These are phyloP conservation scores for Podospora pseudocomata DNA, from an alignment of 495 filamentous ascomycete genomes.

Conservation along the genomic window DNA sequence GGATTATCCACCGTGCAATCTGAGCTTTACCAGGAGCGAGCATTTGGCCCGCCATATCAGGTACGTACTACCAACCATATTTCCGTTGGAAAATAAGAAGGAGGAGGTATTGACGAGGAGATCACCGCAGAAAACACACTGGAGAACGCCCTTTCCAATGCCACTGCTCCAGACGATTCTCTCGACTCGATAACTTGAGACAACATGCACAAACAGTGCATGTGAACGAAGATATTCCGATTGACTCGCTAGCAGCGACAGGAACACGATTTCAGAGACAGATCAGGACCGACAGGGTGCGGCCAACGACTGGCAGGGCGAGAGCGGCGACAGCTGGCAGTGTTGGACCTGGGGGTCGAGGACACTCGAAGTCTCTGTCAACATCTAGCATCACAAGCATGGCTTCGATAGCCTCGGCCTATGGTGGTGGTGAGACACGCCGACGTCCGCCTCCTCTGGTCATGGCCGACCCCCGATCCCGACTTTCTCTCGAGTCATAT, in stretches of 20 bases:
- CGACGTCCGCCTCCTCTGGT: constrained; percentile 77
- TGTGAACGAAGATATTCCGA: constrained; percentile 93
- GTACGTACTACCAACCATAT: constrained; percentile 38
- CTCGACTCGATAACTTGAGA: constrained; percentile 90
- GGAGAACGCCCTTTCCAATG: constrained; percentile 97
- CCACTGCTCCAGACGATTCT: constrained; percentile 92
- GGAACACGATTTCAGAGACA: constrained; percentile 92
- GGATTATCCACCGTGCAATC: constrained; percentile 89
- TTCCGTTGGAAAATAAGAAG: constrained; percentile 8
- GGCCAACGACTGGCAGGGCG: constrained; percentile 65
- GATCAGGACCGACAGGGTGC: constrained; percentile 71
- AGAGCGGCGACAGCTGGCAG: constrained; percentile 70
- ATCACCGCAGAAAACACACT: constrained; percentile 75
- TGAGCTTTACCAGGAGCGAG: constrained; percentile 96
- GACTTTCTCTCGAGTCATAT: constrained; percentile 62
- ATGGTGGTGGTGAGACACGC: constrained; percentile 58
- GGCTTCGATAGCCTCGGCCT: constrained; percentile 68
- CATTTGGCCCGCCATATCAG: constrained; percentile 92
- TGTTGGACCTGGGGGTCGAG: constrained; percentile 59
- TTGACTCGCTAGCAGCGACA: constrained; percentile 88
- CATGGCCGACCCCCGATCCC: constrained; percentile 69
- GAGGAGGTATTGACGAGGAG: background rate
- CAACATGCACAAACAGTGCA: constrained; percentile 98
- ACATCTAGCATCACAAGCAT: constrained; percentile 66
- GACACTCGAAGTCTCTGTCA: constrained; percentile 79